Evolutionary conservation across 139 green algal genomes (phyloP).

Genomic region (Coelastrella sp.): DNA sequence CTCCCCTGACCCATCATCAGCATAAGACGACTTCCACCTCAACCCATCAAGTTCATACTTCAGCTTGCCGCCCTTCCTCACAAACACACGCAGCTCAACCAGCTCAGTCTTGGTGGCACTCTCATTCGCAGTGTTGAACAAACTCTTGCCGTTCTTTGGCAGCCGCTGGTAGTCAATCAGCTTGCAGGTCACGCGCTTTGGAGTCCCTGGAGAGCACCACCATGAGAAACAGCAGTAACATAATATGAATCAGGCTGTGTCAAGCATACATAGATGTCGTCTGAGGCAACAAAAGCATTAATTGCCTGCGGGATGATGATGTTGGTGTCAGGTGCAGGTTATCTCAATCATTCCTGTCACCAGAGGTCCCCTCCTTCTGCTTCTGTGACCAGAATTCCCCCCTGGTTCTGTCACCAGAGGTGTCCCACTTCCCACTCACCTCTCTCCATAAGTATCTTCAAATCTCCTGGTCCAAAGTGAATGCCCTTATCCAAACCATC

Average conservation of each 20-base stretch:
- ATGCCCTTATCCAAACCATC: conserved; percentile 41
- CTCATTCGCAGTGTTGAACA: conserved; percentile 48
- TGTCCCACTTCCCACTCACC: not conserved
- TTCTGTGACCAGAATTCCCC: not conserved
- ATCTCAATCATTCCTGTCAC: too few species aligned
- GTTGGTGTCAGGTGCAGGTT: too few species aligned
- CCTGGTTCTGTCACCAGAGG: not conserved
- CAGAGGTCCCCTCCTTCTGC: not conserved
- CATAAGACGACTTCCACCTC: conserved; percentile 46
- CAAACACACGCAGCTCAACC: conserved; percentile 52
- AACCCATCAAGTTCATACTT: conserved; percentile 58
- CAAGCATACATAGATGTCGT: too few species aligned
- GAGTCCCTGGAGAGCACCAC: not conserved
- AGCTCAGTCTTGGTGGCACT: conserved; percentile 43
- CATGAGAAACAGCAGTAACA: not conserved
- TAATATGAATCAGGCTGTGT: not conserved
- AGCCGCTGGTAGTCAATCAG: conserved; percentile 58
- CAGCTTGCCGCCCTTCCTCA: conserved; percentile 43
- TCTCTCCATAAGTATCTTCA: conserved; percentile 50
- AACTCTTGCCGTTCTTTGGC: conserved; percentile 2
- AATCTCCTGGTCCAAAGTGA: conserved; percentile 43
- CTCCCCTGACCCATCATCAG: conserved; percentile 42
- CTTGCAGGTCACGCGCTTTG: conserved; percentile 48
- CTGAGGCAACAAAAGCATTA: too few species aligned
- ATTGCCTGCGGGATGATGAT: too few species aligned